These are phyloP conservation scores for Endogone sp. DNA, from an alignment of 192 early-diverging fungal genomes.

Conservation along the genomic window DNA sequence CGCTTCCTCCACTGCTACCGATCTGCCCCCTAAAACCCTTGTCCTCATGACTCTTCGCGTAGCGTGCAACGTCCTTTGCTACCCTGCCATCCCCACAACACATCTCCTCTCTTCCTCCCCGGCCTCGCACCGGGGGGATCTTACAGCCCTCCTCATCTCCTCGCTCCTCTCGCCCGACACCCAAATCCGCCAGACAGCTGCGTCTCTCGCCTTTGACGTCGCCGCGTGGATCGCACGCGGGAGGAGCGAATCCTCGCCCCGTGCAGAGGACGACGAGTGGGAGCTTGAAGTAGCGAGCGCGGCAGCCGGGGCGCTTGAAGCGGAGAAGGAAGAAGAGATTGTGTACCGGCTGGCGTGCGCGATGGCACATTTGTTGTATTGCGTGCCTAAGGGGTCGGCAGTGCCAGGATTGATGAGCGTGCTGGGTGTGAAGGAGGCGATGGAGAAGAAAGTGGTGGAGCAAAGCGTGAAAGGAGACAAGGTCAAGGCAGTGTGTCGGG, in stretches of 20 bases:
- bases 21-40: conserved; percentile 48
- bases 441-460: conserved; percentile 12
- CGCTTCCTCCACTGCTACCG: not conserved
- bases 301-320: conserved; percentile 52
- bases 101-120: conserved; percentile 27
- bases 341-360: conserved; percentile 25
- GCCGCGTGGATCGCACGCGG: conserved; percentile 46
- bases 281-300: conserved; percentile 62
- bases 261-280: conserved; percentile 67
- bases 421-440: conserved; percentile 13
- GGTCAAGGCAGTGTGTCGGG: conserved; percentile 19
- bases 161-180: conserved; percentile 50
- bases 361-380: conserved; percentile 27
- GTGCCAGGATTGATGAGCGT: conserved; percentile 23
- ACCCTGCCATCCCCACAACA: conserved; percentile 22
- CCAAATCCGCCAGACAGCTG: conserved; percentile 55
- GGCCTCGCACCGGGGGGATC: conserved; percentile 43
- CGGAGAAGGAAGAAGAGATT: conserved; percentile 56
- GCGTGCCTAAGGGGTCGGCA: conserved; percentile 12
- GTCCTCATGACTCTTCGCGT: conserved; percentile 58
- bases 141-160: conserved; percentile 59
- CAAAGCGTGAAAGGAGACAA: conserved; percentile 13
- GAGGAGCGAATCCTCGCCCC: conserved; percentile 17
- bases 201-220: conserved; percentile 67
- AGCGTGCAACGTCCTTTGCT: conserved; percentile 59